Percentiles rank a stretch among this genome's conserved stretches.
phyloP scores from a whole-genome alignment of 2,329 filamentous ascomycete species.

The Thelonectria olida region DNA sequence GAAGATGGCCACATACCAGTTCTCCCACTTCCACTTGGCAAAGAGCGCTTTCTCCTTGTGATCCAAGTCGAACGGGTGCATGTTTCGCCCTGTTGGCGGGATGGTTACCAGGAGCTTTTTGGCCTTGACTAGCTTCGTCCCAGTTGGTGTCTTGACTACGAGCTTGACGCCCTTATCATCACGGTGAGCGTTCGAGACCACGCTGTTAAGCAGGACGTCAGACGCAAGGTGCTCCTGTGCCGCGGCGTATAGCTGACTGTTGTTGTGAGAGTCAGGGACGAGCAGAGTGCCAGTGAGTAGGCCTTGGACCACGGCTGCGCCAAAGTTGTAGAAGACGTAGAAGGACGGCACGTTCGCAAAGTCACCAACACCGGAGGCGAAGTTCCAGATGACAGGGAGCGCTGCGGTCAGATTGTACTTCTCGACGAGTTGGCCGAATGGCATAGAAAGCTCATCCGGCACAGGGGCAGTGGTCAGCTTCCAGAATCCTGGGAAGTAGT shows the following conservation, averaged over 20 bases:
- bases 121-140: constrained; percentile 27
- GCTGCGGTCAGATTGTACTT: neutral
- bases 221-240: constrained; percentile 43
- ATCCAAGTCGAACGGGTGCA: constrained; percentile 30
- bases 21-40: constrained; percentile 18
- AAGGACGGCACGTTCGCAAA: neutral
- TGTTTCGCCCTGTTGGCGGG: constrained; percentile 32
- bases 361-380: neutral
- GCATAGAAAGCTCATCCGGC: neutral
- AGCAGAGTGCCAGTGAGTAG: constrained; percentile 29
- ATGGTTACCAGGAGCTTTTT: constrained; percentile 37
- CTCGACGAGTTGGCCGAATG: neutral
- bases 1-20: neutral
- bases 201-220: constrained; percentile 47
- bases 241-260: constrained; percentile 48
- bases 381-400: neutral
- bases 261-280: constrained; percentile 30
- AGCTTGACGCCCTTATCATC: constrained; percentile 25
- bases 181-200: constrained; percentile 36
- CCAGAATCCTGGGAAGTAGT: neutral
- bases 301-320: constrained; percentile 29
- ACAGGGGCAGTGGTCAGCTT: neutral
- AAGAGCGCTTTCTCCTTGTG: constrained; percentile 31
- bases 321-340: neutral
- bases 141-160: constrained; percentile 7